A percentile compares a stretch with the other conserved stretches of the same genome.
These are phyloP conservation scores for Zoysia pacifica DNA, from an alignment of 176 grass and related monocot genomes.

Conservation along the genomic window DNA sequence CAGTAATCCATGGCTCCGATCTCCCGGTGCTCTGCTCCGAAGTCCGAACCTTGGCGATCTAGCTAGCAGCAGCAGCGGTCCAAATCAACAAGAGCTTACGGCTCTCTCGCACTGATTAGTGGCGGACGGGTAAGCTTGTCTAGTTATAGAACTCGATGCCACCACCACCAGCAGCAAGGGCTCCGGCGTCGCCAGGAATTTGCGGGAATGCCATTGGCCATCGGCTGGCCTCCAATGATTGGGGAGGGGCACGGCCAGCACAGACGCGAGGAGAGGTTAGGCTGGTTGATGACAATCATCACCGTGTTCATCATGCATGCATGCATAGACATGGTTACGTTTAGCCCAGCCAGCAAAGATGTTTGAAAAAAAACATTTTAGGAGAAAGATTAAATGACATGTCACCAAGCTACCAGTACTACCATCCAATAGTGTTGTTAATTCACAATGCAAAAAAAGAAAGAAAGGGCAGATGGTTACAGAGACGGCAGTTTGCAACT, in stretches of 20 bases:
- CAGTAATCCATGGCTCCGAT: conserved; percentile 48
- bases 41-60: background rate
- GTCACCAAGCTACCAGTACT: no score
- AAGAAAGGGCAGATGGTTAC: no score
- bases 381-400: no score
- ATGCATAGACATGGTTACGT: background rate
- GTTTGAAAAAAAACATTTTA: no score
- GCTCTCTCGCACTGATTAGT: conserved; percentile 24
- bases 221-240: conserved; percentile 22
- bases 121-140: background rate
- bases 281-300: conserved; percentile 10
- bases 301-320: background rate
- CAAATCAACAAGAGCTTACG: conserved; percentile 24
- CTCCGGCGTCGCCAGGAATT: conserved; percentile 13
- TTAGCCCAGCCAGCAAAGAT: background rate
- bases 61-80: background rate
- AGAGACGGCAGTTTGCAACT: no score
- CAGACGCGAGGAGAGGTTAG: background rate
- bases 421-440: no score
- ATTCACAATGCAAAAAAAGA: no score
- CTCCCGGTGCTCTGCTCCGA: background rate
- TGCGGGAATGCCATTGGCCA: conserved; percentile 31
- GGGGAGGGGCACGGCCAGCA: conserved; percentile 26
- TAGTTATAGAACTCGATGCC: conserved; percentile 25
- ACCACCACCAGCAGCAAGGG: background rate